Percentiles rank a stretch among this genome's conserved stretches.
phyloP scores from a whole-genome alignment of 495 filamentous ascomycete species.

The Usnea hakonensis region DNA sequence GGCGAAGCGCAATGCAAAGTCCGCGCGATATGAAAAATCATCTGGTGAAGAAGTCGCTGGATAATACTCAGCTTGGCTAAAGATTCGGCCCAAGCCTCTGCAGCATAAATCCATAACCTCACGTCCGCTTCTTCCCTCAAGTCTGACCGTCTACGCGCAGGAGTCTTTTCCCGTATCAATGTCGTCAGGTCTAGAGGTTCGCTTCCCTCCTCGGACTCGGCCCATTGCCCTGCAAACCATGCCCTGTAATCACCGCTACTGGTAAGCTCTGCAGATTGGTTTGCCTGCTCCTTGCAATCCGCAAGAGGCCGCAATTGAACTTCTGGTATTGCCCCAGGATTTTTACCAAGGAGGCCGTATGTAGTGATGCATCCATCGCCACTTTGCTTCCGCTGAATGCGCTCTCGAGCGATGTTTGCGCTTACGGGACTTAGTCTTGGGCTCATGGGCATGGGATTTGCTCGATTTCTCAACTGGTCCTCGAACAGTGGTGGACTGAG shows the following conservation, averaged over 20 bases:
- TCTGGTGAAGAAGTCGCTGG: neutral
- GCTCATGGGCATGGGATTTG: neutral
- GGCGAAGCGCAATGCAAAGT: constrained; percentile 11
- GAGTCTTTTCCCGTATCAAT: neutral
- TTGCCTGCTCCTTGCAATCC: neutral
- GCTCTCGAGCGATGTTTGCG: constrained; percentile 8
- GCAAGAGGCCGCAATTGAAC: neutral
- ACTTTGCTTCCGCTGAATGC: constrained; percentile 8
- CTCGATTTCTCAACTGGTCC: neutral
- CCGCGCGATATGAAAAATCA: constrained; percentile 9
- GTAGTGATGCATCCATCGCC: constrained; percentile 18
- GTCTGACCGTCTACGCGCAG: neutral
- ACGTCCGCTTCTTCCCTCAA: neutral
- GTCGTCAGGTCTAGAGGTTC: neutral
- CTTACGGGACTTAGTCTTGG: neutral
- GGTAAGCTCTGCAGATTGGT: neutral
- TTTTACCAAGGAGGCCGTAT: constrained; percentile 12
- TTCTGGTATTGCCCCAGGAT: neutral
- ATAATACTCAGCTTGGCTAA: neutral
- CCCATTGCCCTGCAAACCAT: constrained; percentile 14
- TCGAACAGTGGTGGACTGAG: neutral
- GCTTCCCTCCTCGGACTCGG: neutral
- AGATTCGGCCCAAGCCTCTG: neutral
- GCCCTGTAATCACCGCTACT: neutral
- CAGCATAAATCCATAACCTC: neutral